phyloP scores from a whole-genome alignment of 2,329 filamentous ascomycete genomes.

The Fusarium mexicanum region DNA sequence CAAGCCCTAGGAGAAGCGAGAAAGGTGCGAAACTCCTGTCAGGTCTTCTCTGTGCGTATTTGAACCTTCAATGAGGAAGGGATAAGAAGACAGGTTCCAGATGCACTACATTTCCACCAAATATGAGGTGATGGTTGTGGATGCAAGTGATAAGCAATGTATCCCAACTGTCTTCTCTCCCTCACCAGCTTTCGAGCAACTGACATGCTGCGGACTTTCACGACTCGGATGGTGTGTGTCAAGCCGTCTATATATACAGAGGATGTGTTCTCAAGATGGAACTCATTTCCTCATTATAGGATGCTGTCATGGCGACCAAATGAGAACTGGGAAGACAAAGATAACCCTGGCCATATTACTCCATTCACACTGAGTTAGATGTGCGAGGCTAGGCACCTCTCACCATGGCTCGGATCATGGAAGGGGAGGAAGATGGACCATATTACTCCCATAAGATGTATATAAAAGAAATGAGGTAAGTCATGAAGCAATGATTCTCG shows the following conservation, averaged over 20 bases:
- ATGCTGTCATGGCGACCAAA: not conserved
- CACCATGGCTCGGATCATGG: no score
- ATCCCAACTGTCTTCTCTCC: not conserved
- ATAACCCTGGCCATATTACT: not conserved
- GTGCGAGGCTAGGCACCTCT: no score
- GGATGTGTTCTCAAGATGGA: no score
- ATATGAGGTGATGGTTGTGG: accelerated
- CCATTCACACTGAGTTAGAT: no score
- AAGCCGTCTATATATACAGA: not conserved
- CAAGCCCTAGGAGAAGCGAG: not conserved
- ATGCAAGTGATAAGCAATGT: not conserved
- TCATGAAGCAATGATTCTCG: not conserved
- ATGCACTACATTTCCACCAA: accelerated
- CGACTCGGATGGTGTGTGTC: not conserved
- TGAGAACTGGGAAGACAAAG: not conserved
- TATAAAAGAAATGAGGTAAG: not conserved
- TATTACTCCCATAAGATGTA: not conserved
- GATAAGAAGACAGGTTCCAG: not conserved
- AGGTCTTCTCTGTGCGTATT: not conserved
- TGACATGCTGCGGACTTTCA: not conserved
- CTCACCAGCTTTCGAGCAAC: not conserved
- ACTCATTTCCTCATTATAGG: not conserved
- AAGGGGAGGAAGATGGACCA: no score
- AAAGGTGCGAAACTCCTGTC: not conserved
- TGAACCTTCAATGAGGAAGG: not conserved